Percentiles rank a stretch among this genome's conserved stretches.
Conservation (phyloP, 345 rosid species). For the Acer saccharum region DNA sequence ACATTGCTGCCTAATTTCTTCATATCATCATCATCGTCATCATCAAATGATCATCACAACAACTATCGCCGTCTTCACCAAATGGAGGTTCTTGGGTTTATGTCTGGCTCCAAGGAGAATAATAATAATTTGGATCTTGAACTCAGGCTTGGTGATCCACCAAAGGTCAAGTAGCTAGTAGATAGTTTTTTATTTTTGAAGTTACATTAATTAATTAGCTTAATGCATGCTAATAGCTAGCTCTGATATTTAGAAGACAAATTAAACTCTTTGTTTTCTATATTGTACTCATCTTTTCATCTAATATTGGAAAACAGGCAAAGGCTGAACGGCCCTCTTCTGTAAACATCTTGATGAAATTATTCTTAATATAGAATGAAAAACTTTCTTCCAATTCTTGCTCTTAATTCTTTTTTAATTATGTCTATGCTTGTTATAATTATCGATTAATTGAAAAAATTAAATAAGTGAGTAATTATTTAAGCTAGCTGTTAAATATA, state of each 20-base stretch:
- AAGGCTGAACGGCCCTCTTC: slow-evolving; percentile 3
- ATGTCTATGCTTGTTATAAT: neutral
- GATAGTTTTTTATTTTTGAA: neutral
- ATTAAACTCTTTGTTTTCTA: neutral
- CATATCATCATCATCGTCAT: slow-evolving; percentile 2
- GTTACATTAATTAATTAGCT: neutral
- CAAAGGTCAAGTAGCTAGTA: slow-evolving; percentile 44
- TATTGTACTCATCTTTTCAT: neutral
- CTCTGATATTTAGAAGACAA: neutral
- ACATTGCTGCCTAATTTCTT: slow-evolving; percentile 20
- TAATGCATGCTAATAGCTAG: neutral
- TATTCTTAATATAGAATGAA: neutral
- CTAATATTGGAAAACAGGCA: neutral
- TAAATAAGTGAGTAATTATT: neutral
- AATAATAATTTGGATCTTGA: slow-evolving; percentile 71
- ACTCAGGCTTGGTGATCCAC: slow-evolving; percentile 79
- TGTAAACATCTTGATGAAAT: neutral
- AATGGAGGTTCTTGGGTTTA: slow-evolving; percentile 36
- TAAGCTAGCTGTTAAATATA: no score
- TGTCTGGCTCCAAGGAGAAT: slow-evolving; percentile 42
- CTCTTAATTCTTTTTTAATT: neutral
- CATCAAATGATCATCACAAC: neutral
- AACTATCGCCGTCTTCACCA: slow-evolving; percentile 30
- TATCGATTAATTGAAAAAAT: neutral
- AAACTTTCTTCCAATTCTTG: neutral